Conservation (phyloP, 2,329 filamentous ascomycete species). For the Microdochium paspali region DNA sequence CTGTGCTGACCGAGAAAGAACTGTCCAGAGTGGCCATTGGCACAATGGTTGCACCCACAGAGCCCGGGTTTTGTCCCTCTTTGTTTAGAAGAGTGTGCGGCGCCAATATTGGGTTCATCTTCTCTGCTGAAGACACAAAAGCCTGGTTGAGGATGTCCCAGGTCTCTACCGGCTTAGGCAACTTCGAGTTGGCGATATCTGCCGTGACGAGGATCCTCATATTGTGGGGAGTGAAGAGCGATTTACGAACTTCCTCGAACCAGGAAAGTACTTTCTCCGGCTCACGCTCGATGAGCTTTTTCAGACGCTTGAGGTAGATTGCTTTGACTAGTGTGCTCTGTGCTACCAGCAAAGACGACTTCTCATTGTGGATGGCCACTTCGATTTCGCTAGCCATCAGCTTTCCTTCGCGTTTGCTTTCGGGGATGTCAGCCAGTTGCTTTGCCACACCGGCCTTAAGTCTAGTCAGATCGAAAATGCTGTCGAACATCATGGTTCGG, state of each 20-base stretch:
- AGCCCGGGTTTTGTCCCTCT: conserved; percentile 66
- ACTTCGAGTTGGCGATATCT: conserved; percentile 55
- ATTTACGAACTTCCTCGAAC: conserved; percentile 66
- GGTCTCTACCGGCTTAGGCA: conserved; percentile 64
- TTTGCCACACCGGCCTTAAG: conserved; percentile 63
- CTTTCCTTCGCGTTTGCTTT: conserved; percentile 79
- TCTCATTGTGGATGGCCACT: conserved; percentile 71
- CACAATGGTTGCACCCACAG: conserved; percentile 65
- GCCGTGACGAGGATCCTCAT: conserved; percentile 78
- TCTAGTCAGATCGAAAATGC: conserved; percentile 68
- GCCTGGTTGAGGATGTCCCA: conserved; percentile 59
- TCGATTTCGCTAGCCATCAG: conserved; percentile 57
- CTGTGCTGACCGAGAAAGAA: conserved; percentile 73
- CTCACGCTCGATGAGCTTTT: conserved; percentile 68
- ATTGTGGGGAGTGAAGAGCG: conserved; percentile 76
- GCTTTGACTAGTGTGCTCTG: conserved; percentile 78
- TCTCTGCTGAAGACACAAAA: conserved; percentile 35
- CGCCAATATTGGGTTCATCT: conserved; percentile 62
- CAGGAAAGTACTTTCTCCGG: conserved; percentile 66
- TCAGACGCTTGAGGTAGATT: conserved; percentile 76
- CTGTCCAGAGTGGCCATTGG: conserved; percentile 91
- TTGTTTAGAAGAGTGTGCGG: conserved; percentile 63
- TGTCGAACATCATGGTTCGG: conserved; percentile 76
- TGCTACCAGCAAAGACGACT: conserved; percentile 66
- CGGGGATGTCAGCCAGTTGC: conserved; percentile 82